These are phyloP conservation scores for Pyrrhoderma noxium DNA, from an alignment of 1,284 basidiomycete genomes.

Conservation along the genomic window DNA sequence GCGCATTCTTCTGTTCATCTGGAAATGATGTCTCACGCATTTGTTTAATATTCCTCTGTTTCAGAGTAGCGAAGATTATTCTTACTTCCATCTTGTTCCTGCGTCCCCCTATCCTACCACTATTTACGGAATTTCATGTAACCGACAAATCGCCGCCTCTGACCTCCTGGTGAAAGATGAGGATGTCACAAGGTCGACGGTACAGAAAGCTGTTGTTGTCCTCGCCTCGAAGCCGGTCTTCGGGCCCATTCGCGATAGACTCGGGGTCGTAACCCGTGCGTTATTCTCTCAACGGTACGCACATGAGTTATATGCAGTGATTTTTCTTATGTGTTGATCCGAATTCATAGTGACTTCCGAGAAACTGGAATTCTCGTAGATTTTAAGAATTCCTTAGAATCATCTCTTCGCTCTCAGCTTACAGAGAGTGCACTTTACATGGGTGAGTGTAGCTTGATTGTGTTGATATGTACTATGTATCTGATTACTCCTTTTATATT, in stretches of 20 bases:
- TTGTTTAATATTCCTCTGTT: too few relatives aligned
- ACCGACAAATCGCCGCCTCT: constrained; percentile 86
- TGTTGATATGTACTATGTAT: too few relatives aligned
- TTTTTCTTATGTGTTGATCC: neutral
- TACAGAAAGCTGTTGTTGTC: constrained; percentile 97
- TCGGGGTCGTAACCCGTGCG: constrained; percentile 92
- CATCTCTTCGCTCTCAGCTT: constrained; percentile 57
- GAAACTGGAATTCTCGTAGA: constrained; percentile 80
- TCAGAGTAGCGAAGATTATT: constrained; percentile 91
- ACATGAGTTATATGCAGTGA: neutral
- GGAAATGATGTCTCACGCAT: constrained; percentile 2
- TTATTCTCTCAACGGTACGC: constrained; percentile 73
- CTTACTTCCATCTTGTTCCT: constrained; percentile 86
- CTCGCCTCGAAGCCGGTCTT: constrained; percentile 87
- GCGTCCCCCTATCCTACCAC: constrained; percentile 67
- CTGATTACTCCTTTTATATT: too few relatives aligned
- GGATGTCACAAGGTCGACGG: constrained; percentile 92
- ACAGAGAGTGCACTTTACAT: constrained; percentile 83
- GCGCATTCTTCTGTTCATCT: too few relatives aligned
- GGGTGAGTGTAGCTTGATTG: constrained; percentile 44
- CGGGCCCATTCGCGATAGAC: constrained; percentile 82
- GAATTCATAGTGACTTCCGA: constrained; percentile 61
- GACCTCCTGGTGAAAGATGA: constrained; percentile 75
- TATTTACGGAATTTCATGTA: constrained; percentile 95
- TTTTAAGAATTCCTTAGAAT: constrained; percentile 71